Evolutionary conservation across 768 basidiomycete species (phyloP).

Genomic region (Chlorophyllum brunneum): DNA sequence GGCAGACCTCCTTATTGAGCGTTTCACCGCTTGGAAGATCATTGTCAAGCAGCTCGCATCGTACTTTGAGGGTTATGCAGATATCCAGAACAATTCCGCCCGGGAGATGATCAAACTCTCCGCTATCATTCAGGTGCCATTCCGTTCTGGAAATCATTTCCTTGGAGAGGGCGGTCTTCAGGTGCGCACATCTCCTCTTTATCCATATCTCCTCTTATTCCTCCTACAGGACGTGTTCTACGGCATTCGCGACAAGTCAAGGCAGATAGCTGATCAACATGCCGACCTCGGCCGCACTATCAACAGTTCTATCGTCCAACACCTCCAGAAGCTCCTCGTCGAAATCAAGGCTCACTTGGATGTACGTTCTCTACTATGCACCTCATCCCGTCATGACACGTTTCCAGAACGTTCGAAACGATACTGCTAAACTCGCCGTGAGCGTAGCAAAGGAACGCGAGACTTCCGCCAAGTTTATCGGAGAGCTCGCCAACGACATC

Average conservation of each 20-base stretch:
- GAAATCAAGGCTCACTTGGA: conserved; percentile 99
- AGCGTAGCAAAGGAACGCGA: conserved; percentile 93
- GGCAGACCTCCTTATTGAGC: conserved; percentile 94
- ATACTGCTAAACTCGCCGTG: conserved; percentile 89
- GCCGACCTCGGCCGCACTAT: conserved; percentile 95
- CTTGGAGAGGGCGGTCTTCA: conserved; percentile 96
- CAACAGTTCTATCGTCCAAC: conserved; percentile 96
- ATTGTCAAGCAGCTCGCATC: conserved; percentile 95
- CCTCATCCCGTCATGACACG: background rate
- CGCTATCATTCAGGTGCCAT: conserved; percentile 96
- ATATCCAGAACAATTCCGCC: conserved; percentile 94
- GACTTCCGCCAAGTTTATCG: conserved; percentile 76
- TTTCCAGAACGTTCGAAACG: conserved; percentile 84
- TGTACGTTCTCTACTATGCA: conserved; percentile 33
- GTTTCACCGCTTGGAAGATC: conserved; percentile 91
- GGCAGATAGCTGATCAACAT: conserved; percentile 91
- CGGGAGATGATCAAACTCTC: conserved; percentile 91
- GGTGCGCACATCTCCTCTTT: conserved; percentile 27
- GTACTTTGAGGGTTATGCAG: conserved; percentile 76
- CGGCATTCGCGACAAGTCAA: conserved; percentile 88
- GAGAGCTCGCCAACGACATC: conserved; percentile 83
- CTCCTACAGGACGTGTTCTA: conserved; percentile 96
- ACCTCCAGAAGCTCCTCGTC: conserved; percentile 88
- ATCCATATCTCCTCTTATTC: background rate
- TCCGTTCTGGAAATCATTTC: conserved; percentile 94